Base-by-base conservation (phyloP, 805 yeast species). In the Tetrapisispora nanseiensis region DNA sequence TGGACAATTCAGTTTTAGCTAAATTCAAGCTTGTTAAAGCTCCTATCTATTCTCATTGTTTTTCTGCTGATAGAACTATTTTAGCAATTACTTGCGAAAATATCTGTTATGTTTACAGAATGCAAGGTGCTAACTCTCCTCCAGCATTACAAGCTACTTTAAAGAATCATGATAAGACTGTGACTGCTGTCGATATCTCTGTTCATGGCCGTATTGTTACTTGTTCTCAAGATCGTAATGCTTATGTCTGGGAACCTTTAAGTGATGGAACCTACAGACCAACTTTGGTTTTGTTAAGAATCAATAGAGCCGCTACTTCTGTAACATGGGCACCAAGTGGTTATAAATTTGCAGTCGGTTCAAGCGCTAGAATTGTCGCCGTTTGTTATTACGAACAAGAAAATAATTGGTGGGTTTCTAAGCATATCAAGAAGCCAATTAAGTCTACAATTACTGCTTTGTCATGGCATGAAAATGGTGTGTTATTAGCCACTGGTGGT, bases 401-500 rank as follows among this genome's bases (percentile, higher is more conserved):
- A 55, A 92, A 90, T 62, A 95, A 92, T 62, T 92, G 99, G 99
- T 92, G 99, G 99, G 89, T 92, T 40, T 86, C 97, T 12, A 90
- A 90, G 65, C 98, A 90, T 67, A 82, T 92, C 65, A 89, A 89
- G 70, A 86, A 85, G 65, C 95, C 97, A n/a, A 71, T 92, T 54
- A 80, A 82, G 61, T 82, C 95, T 10, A 86, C 97, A 26, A 74
- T 89, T 51, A 72, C 89, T 50, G 71, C 83, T 36, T 71, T 90
- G 43, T 80, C 80, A 49, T 89, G 98, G 98, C 97, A 92, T 62
- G 89, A 86, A 44, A 92, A 92, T 65, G 81, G 80, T 54, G 94
- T 92, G 20, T 69, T 92, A 46, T 69, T 92, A 48, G 92, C 94
- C 2, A 73, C 83, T 37, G 97, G 97, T 20, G 86, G 95, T 19